A percentile compares a stretch with the other conserved stretches of the same genome.
These are phyloP conservation scores for Solanum arcanum DNA, from an alignment of 257 asterid genomes.

Conservation along the genomic window DNA sequence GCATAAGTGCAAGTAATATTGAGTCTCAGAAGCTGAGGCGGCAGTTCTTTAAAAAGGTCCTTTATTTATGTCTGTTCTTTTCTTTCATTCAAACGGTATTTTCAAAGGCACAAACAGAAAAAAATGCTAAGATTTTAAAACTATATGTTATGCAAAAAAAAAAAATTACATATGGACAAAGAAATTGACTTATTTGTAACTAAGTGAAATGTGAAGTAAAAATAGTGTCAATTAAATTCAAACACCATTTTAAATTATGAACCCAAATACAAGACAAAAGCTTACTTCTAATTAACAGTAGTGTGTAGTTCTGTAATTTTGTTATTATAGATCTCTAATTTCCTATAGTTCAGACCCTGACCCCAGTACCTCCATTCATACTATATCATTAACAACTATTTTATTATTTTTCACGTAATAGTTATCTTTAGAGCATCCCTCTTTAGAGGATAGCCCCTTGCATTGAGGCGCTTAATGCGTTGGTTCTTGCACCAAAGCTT, in stretches of 20 bases:
- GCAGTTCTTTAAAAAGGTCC: not conserved
- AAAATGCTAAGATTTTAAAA: not conserved
- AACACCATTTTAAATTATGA: not conserved
- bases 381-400: not conserved
- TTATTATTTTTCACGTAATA: not conserved
- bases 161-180: not conserved
- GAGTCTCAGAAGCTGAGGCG: not conserved
- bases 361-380: not conserved
- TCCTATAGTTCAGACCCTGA: not conserved
- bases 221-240: not conserved
- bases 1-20: not conserved
- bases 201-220: not conserved
- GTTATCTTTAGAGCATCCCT: not conserved
- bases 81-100: not conserved
- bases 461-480: not conserved
- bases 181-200: not conserved
- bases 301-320: not conserved
- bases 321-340: not conserved
- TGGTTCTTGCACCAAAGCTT: not conserved
- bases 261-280: not conserved
- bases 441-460: not conserved
- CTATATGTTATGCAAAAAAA: not conserved
- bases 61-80: not conserved
- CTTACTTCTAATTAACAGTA: not conserved
- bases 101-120: not conserved